Percentiles rank a stretch among this genome's conserved stretches.
These are phyloP conservation scores for Solanum stenotomum DNA, from an alignment of 257 asterid species.

Conservation along the genomic window DNA sequence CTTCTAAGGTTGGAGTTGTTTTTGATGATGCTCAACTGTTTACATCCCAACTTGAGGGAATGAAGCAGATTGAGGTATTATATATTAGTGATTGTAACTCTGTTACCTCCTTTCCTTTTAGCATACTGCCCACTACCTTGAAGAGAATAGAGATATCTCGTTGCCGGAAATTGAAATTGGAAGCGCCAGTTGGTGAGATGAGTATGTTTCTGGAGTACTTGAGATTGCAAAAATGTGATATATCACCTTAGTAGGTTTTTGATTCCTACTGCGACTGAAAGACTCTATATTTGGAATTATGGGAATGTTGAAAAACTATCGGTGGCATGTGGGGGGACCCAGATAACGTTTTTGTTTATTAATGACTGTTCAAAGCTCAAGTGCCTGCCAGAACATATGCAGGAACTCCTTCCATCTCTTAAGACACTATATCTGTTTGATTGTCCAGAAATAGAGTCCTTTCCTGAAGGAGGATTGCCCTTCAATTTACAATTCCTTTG, in stretches of 20 bases:
- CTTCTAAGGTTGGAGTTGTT: no score
- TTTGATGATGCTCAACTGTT: no score
- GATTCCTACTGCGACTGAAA: not conserved
- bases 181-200: not conserved
- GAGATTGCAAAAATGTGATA: fast-evolving
- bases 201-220: fast-evolving
- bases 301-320: not conserved
- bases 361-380: no score
- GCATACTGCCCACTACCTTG: not conserved
- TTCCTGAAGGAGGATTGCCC: no score
- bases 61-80: not conserved
- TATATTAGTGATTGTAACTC: not conserved
- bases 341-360: no score
- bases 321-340: no score
- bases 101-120: not conserved
- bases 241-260: not conserved
- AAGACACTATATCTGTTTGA: no score
- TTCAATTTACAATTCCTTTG: no score
- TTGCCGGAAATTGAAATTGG: not conserved
- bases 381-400: no score
- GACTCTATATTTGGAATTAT: fast-evolving
- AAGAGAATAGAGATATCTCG: fast-evolving
- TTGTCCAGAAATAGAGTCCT: no score
- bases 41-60: no score
- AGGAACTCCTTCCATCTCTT: no score